Conservation (phyloP, 345 rosid genomes). For the Salix exigua region DNA sequence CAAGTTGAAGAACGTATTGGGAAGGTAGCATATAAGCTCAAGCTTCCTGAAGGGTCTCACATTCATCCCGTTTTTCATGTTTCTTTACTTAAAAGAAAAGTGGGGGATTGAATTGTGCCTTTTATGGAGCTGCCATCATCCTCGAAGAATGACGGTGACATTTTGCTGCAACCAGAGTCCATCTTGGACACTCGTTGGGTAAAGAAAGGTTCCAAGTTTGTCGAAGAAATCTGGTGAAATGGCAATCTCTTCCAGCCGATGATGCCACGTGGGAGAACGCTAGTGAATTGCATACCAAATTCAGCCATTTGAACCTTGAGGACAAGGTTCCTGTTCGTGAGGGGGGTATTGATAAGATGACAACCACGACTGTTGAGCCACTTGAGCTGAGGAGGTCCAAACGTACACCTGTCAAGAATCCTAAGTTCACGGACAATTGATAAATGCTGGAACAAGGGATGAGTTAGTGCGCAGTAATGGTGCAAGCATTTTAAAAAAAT, state of each 20-base stretch:
- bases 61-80: not conserved
- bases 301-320: not conserved
- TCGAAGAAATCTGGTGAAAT: not conserved
- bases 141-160: rapidly evolving
- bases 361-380: too few species aligned
- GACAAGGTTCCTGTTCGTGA: not conserved
- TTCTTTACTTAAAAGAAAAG: not conserved
- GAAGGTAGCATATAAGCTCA: not conserved
- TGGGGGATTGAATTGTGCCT: not conserved
- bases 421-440: too few species aligned
- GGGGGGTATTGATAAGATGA: not conserved
- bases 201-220: too few species aligned
- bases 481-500: too few species aligned
- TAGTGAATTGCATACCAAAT: not conserved
- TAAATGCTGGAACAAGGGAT: rapidly evolving
- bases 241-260: not conserved
- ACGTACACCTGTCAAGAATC: too few species aligned
- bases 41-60: not conserved
- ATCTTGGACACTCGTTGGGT: too few species aligned
- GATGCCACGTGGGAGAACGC: not conserved
- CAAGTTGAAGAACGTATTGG: not conserved
- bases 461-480: too few species aligned
- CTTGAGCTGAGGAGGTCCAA: too few species aligned
- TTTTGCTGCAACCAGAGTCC: not conserved
- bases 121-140: not conserved